Percentiles rank a stretch among this genome's conserved stretches.
Conservation (phyloP, 1,284 basidiomycete species). For the Tylopilus sp. region DNA sequence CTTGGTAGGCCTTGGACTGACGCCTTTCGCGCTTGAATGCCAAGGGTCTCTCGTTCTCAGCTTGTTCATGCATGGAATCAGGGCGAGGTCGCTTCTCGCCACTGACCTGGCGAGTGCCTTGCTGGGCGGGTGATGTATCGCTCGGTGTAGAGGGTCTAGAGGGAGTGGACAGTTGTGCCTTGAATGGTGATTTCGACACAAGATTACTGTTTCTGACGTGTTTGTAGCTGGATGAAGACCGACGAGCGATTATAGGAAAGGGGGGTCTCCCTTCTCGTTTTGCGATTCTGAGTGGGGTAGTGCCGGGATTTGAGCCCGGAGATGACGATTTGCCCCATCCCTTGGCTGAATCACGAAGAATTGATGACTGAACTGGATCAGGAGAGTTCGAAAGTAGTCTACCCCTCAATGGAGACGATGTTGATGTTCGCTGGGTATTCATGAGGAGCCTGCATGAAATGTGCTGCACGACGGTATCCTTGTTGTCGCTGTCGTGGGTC, state of each 20-base stretch:
- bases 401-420: constrained; percentile 34
- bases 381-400: constrained; percentile 60
- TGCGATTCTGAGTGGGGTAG: constrained; percentile 66
- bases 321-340: constrained; percentile 47
- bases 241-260: constrained; percentile 54
- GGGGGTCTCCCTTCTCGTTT: constrained; percentile 54
- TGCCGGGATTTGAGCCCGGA: constrained; percentile 39
- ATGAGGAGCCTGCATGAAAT: constrained; percentile 18
- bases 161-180: constrained; percentile 53
- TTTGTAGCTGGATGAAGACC: constrained; percentile 79
- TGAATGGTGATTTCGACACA: constrained; percentile 89
- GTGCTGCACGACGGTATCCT: constrained; percentile 6
- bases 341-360: constrained; percentile 55
- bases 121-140: constrained; percentile 7
- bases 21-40: constrained; percentile 70
- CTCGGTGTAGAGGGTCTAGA: constrained; percentile 37
- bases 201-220: constrained; percentile 79
- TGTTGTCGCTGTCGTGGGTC: constrained; percentile 23
- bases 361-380: constrained; percentile 60
- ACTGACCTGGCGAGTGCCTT: constrained; percentile 53
- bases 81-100: constrained; percentile 72
- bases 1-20: constrained; percentile 72
- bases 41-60: constrained; percentile 67
- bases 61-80: constrained; percentile 61
- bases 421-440: constrained; percentile 24